phyloP scores from a whole-genome alignment of 2,329 filamentous ascomycete genomes.

The Colletotrichum aenigma region DNA sequence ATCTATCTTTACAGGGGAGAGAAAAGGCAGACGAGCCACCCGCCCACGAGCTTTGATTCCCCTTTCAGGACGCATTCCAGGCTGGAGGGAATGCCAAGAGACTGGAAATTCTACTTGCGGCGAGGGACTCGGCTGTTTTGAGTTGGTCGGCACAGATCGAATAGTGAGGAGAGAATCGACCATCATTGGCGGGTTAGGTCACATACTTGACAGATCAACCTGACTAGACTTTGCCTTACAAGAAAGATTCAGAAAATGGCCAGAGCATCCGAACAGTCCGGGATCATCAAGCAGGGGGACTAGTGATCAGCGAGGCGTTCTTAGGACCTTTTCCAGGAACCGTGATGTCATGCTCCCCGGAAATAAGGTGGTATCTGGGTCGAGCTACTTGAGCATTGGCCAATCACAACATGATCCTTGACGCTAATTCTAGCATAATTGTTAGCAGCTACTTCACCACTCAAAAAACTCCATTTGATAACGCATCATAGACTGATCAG shows the following conservation, averaged over 20 bases:
- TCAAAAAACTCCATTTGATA: background rate
- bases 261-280: background rate
- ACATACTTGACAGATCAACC: background rate
- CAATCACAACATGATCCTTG: background rate
- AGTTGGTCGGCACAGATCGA: background rate
- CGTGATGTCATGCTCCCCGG: background rate
- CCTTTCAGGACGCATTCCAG: no score
- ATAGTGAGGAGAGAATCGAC: background rate
- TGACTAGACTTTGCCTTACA: background rate
- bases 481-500: conserved; percentile 5
- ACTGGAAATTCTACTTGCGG: background rate
- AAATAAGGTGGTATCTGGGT: background rate
- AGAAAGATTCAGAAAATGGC: accelerated
- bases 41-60: background rate
- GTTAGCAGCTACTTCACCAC: background rate
- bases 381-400: background rate
- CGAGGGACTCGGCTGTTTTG: background rate
- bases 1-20: background rate
- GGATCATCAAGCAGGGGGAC: background rate
- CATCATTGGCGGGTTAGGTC: background rate
- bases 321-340: accelerated
- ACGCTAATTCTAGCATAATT: background rate
- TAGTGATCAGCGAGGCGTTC: background rate
- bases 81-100: accelerated
- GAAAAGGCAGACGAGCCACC: background rate